These are phyloP conservation scores for Amphirosellinia nigrospora DNA, from an alignment of 495 filamentous ascomycete genomes.

Conservation along the genomic window DNA sequence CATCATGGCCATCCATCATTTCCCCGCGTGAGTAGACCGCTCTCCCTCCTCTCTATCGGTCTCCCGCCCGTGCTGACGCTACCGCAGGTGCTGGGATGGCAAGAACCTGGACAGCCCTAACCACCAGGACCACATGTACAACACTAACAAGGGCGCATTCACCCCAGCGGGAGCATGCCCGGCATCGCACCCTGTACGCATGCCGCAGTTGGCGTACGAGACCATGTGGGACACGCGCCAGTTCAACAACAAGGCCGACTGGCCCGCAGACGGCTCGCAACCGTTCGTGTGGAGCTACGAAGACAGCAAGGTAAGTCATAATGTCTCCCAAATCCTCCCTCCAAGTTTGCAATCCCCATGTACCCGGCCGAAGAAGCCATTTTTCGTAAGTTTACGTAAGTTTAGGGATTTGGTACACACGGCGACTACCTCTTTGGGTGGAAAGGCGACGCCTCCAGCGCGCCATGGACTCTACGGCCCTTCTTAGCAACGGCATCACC, in stretches of 20 bases:
- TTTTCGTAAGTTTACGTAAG: too few species aligned
- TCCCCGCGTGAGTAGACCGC: constrained; percentile 39
- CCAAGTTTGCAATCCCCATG: constrained; percentile 30
- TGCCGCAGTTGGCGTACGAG: constrained; percentile 52
- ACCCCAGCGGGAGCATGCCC: constrained; percentile 45
- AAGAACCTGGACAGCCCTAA: constrained; percentile 55
- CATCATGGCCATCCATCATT: constrained; percentile 44
- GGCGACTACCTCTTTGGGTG: too few species aligned
- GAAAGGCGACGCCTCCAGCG: too few species aligned
- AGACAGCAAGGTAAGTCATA: constrained; percentile 32
- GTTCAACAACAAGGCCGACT: too few species aligned
- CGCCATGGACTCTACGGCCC: too few species aligned
- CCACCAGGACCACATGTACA: constrained; percentile 51
- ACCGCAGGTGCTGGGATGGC: constrained; percentile 52
- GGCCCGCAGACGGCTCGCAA: too few species aligned
- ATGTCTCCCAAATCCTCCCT: constrained; percentile 14
- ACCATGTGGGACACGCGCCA: too few species aligned
- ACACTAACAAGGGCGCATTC: constrained; percentile 38
- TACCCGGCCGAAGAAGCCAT: too few species aligned
- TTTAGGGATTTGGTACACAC: too few species aligned
- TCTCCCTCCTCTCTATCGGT: constrained; percentile 18
- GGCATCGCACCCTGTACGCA: constrained; percentile 43
- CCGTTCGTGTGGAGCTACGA: too few species aligned
- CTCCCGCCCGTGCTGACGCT: constrained; percentile 10
- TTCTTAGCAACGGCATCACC: constrained; percentile 45